Base-by-base conservation (phyloP, 2,329 filamentous ascomycete species). In the Alternaria panax region DNA sequence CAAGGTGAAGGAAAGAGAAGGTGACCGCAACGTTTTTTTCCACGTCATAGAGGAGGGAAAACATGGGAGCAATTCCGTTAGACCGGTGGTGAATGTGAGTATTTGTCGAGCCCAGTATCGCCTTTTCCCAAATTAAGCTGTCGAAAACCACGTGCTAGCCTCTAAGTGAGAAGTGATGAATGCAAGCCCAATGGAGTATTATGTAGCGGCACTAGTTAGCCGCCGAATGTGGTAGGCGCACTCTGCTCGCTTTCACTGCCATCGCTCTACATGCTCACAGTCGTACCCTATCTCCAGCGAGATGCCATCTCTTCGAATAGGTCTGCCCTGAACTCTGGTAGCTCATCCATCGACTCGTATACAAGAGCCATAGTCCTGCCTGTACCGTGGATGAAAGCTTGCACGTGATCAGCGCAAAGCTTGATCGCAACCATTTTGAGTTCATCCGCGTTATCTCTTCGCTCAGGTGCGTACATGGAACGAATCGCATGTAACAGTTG, bases 331-430 rank as follows among this genome's bases (percentile, higher is more conserved):
- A 75, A 75, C 14, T 71, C 71, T n/a, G 70, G 66, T 6, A 72
- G 56, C n/a, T 71, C 69, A 22, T 73, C 71, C 70, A 75, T 72
- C 8, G 70, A 57, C 51, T 68, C 63, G 27, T 74, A 68, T 8
- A 74, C 67, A 11, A 66, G 59, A 14, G 72, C 63, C 53, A 72
- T 72, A 7, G 67, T 68, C 51, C 64, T 73, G 7, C 69, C 64
- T 7, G 64, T 71, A 14, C 69, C 69, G 4, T 70, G 55, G n/a
- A 74, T 70, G 54, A 70, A 72, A 14, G 63, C 65, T 30, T 72
- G 67, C 14, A 72, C 65, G 38, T 75, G 70, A 36, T 73, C 63
- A n/a, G 72, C 71, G 28, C 71, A 75, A 12, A 74, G 64, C 54
- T 59, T 71, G 8, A 75, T 57, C 14, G 66, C 67, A 11, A 67